phyloP scores from a whole-genome alignment of 2,329 filamentous ascomycete genomes.

The Curvularia sp. region DNA sequence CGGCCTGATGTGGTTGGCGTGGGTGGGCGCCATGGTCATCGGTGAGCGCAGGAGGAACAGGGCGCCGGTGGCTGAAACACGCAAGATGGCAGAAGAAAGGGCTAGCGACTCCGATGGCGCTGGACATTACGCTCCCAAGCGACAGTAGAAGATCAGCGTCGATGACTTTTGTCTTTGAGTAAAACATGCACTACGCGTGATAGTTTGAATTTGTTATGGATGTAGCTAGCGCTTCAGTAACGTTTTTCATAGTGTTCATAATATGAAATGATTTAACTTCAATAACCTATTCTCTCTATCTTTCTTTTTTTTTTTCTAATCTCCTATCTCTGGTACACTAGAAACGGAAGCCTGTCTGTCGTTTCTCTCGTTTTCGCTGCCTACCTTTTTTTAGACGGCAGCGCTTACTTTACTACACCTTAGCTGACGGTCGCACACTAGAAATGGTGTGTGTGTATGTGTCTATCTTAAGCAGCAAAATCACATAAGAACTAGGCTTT shows the following conservation, averaged over 20 bases:
- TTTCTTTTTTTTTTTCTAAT: neutral
- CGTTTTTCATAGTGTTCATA: neutral
- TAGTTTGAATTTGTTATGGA: neutral
- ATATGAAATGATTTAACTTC: neutral
- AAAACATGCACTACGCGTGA: neutral
- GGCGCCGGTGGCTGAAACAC: slow-evolving; percentile 2
- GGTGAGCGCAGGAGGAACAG: slow-evolving; percentile 38
- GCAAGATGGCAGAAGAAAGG: slow-evolving; percentile 25
- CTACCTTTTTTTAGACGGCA: too few species aligned
- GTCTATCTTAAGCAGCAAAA: too few species aligned
- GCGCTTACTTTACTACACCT: too few species aligned
- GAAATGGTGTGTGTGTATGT: too few species aligned
- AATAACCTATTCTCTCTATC: neutral
- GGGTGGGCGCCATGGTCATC: slow-evolving; percentile 40
- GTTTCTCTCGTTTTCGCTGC: too few species aligned
- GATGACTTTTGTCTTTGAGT: neutral
- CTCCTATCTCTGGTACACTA: neutral
- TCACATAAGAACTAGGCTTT: too few species aligned
- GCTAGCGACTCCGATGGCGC: slow-evolving; percentile 6
- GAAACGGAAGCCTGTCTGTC: too few species aligned
- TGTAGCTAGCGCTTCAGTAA: neutral
- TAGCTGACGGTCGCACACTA: too few species aligned
- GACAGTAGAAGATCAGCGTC: neutral
- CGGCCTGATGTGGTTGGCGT: slow-evolving; percentile 53
- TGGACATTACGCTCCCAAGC: slow-evolving; percentile 29